Evolutionary conservation across 2,329 filamentous ascomycete genomes (phyloP).

Genomic region (Akanthomyces dipterigenus): DNA sequence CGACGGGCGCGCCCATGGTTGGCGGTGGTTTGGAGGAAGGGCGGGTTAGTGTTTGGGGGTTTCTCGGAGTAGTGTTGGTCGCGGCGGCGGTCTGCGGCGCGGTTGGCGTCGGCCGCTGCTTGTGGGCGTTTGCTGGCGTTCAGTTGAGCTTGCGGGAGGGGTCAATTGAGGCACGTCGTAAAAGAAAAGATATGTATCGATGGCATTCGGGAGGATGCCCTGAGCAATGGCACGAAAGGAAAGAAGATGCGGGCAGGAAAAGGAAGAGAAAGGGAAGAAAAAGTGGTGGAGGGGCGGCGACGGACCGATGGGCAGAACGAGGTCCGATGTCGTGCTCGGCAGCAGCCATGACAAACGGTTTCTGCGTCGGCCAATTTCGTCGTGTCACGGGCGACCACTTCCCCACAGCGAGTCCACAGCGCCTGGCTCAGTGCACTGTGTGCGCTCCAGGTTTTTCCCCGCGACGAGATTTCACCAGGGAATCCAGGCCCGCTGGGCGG

Average conservation of each 20-base stretch:
- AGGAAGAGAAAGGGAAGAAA: background rate
- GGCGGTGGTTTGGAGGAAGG: background rate
- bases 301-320: constrained; percentile 11
- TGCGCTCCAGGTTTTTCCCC: background rate
- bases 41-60: background rate
- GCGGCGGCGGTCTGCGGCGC: background rate
- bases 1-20: constrained; percentile 31
- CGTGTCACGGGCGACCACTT: background rate
- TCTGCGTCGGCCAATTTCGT: constrained; percentile 11
- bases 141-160: background rate
- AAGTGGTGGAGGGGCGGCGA: constrained; percentile 12
- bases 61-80: background rate
- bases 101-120: background rate
- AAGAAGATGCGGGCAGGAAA: background rate
- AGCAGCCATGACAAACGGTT: constrained; percentile 9
- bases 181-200: background rate
- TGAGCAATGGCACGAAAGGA: background rate
- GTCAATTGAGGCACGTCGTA: background rate
- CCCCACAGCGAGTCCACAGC: background rate
- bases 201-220: too few species aligned
- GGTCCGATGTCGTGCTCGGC: constrained; percentile 20
- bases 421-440: background rate
- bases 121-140: too few species aligned
- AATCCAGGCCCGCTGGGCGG: too few species aligned
- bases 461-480: background rate